phyloP scores from a whole-genome alignment of 2,329 filamentous ascomycete species.

The Aspergillus novofumigatus region DNA sequence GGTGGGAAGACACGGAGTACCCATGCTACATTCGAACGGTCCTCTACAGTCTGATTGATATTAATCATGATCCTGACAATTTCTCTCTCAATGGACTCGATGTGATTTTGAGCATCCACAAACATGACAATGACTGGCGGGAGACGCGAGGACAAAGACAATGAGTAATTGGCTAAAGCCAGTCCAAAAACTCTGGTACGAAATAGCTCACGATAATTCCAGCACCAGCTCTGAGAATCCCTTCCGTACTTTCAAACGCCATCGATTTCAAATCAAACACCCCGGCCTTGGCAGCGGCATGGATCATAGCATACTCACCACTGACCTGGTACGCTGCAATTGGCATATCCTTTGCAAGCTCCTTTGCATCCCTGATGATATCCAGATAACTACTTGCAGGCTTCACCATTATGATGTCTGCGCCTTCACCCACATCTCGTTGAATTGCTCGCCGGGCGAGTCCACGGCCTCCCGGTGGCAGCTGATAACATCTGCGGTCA shows the following conservation, averaged over 20 bases:
- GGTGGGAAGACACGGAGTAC: background rate
- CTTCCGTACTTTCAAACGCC: slow-evolving; percentile 91
- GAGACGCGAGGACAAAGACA: background rate
- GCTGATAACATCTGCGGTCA: slow-evolving; percentile 93
- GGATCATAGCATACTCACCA: slow-evolving; percentile 97
- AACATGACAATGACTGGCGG: background rate
- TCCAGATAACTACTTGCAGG: slow-evolving; percentile 93
- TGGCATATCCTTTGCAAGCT: slow-evolving; percentile 84
- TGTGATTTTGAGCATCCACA: background rate
- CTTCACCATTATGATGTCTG: slow-evolving; percentile 99
- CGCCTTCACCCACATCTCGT: slow-evolving; percentile 87
- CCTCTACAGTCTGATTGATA: background rate
- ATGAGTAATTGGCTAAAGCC: slow-evolving; percentile 39
- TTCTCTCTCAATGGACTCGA: background rate
- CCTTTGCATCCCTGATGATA: slow-evolving; percentile 96
- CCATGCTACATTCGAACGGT: background rate
- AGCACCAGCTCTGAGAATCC: slow-evolving; percentile 86
- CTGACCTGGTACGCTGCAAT: slow-evolving; percentile 96
- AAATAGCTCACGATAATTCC: slow-evolving; percentile 95
- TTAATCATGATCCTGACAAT: background rate
- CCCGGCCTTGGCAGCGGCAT: slow-evolving; percentile 89
- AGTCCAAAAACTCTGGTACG: slow-evolving; percentile 70
- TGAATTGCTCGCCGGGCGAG: slow-evolving; percentile 85
- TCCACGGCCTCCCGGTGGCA: slow-evolving; percentile 86
- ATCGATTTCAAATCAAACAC: slow-evolving; percentile 94